These are phyloP conservation scores for Suillus ampliporus DNA, from an alignment of 768 basidiomycete genomes.

Conservation along the genomic window DNA sequence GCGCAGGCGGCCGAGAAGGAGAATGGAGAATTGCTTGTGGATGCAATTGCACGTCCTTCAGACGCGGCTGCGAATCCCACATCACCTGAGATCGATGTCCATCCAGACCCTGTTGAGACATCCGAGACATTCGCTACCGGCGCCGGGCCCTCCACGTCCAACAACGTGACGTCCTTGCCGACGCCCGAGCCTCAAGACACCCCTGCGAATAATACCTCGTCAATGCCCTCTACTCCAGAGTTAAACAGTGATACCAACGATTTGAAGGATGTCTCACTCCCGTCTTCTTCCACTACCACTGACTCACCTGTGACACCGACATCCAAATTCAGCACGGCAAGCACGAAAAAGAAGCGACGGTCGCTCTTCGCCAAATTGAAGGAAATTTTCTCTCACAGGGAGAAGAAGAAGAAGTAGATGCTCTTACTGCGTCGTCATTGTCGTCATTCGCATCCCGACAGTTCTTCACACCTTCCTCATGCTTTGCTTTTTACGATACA, in stretches of 20 bases:
- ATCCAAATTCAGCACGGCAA: conserved; percentile 42
- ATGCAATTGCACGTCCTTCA: neutral
- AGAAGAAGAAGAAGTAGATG: conserved; percentile 48
- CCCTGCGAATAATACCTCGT: neutral
- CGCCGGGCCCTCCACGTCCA: neutral
- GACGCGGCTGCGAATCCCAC: neutral
- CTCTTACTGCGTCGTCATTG: neutral
- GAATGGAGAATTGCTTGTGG: neutral
- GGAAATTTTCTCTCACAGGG: conserved; percentile 54
- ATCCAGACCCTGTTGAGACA: neutral
- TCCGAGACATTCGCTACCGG: neutral
- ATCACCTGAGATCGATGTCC: neutral
- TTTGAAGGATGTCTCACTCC: conserved; percentile 28
- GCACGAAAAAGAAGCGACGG: conserved; percentile 54
- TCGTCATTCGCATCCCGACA: no score
- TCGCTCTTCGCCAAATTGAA: conserved; percentile 62
- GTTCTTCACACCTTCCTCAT: neutral
- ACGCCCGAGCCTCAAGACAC: neutral
- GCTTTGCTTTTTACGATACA: conserved; percentile 4
- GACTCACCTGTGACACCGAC: conserved; percentile 32
- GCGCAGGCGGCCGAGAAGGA: conserved; percentile 6
- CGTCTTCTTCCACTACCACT: conserved; percentile 1
- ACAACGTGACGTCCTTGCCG: neutral
- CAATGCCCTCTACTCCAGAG: neutral
- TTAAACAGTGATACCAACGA: conserved; percentile 4